Evolutionary conservation across 1,284 basidiomycete species (phyloP), one percentile per base, ranked within the genome.

Genomic region (Leccinum solheimii): DNA sequence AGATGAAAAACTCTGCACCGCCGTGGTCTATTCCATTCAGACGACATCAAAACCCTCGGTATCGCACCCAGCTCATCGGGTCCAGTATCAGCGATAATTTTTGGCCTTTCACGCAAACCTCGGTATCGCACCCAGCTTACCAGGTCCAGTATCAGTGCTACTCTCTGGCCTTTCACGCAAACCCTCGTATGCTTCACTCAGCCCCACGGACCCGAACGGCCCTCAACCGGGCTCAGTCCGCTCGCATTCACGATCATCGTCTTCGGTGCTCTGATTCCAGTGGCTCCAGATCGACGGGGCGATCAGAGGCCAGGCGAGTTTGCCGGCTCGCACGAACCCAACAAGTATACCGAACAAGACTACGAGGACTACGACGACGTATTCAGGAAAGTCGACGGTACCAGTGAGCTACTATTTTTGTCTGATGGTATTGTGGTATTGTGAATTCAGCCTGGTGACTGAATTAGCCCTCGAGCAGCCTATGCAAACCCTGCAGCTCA

Each of bases 351-450:
- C 7, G 95, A 96, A 75, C n/a, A n/a, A n/a, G n/a, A n/a, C n/a
- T n/a, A 91, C 49, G 94, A 96, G 69, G 90, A 95, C 72, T 95
- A 95, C 70, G 92, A 94, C 56, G 94, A 95, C 77, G 86, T 95
- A n/a, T 95, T 95, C 74, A 92, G 85, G 62, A 91, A 91, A 75
- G 80, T 80, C 34, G 88, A 83, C 64, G 83, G 85, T 26, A 80
- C 82, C 13, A 78, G 90, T 89, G 66, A 72, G 87, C 76, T 14
- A 5, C 14, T 26, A 61, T 56, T 30, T 14, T 8, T 23, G 38
- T 19, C 38, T 1, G 26, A 30, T 27, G 32, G n/a, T 30, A 38
- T 50, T 40, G 14, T n/a, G n/a, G n/a, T n/a, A n/a, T n/a, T 19
- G 45, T 3, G 4, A 14, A 21, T 32, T 16, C 16, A 23, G 38